Base-by-base conservation (phyloP, 805 yeast species). In the Wickerhamiella bombiphila region DNA sequence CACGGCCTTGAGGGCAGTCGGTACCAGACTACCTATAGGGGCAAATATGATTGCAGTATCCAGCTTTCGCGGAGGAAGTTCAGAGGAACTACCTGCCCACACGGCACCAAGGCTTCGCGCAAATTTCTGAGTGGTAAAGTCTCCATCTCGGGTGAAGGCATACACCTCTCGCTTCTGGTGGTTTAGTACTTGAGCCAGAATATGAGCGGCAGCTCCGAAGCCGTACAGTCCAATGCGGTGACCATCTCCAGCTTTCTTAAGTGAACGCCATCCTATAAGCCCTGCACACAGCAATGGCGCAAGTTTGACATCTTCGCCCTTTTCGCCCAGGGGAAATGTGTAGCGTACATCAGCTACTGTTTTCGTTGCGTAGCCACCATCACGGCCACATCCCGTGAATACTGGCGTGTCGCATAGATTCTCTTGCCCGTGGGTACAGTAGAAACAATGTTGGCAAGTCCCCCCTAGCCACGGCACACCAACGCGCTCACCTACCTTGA, bases 101-200 rank as follows among this genome's bases (percentile, higher is more conserved):
- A 19, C 22, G 5, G 22, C 33, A 8, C 33, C 33, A 5, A 30
- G n/a, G 18, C 22, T 30, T 22, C 16, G 11, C 22, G 33, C 33
- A 30, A 30, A 30, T n/a, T 30, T 14, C 14, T 30, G 33, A 20
- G 11, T 30, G 7, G 6, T 15, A 14, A n/a, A 17, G 33, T 30
- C 33, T 5, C 33, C 33, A 30, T 30, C 33, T 17, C 33, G 33
- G 13, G 33, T 30, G 33, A 30, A 30, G 15, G 33, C 33, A 15
- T 30, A 30, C 5, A 30, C 33, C n/a, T 30, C 33, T 7, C 33
- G 33, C 5, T 16, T 14, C 21, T 30, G 33, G n/a, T 16, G 16
- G 7, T 17, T 16, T 7, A 30, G 22, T 7, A 30, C 33, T 16
- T 30, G 33, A n/a, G 33, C 33, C 8, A 30, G 11, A n/a, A 30